Percentiles rank a stretch among this genome's conserved stretches.
Conservation (phyloP, 1,284 basidiomycete genomes). For the Rhodofomes roseus region DNA sequence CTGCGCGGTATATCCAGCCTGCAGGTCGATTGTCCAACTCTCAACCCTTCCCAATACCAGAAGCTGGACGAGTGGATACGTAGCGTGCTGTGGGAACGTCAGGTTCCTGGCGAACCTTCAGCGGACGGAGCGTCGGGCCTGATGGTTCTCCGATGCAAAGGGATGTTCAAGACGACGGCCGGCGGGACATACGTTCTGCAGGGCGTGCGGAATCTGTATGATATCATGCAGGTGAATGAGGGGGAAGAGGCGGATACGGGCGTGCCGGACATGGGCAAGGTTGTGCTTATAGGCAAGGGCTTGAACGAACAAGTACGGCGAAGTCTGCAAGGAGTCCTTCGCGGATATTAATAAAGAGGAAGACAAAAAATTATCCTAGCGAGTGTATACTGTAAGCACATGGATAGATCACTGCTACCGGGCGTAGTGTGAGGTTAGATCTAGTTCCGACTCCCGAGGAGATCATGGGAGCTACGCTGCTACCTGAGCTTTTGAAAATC, state of each 20-base stretch:
- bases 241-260: slow-evolving; percentile 37
- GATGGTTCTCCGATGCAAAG: slow-evolving; percentile 81
- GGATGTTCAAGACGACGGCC: slow-evolving; percentile 53
- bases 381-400: too few relatives aligned
- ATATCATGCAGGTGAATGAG: slow-evolving; percentile 52
- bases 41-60: slow-evolving; percentile 43
- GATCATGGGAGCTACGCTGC: too few relatives aligned
- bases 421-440: too few relatives aligned
- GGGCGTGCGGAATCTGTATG: slow-evolving; percentile 85
- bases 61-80: slow-evolving; percentile 77
- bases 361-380: neutral
- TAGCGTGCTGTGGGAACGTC: slow-evolving; percentile 73
- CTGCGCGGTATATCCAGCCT: slow-evolving; percentile 71
- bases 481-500: too few relatives aligned
- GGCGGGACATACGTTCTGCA: slow-evolving; percentile 74
- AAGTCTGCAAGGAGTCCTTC: slow-evolving; percentile 35
- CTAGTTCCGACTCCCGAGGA: too few relatives aligned
- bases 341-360: slow-evolving; percentile 18
- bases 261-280: slow-evolving; percentile 62
- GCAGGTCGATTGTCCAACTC: slow-evolving; percentile 59
- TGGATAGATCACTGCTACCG: too few relatives aligned
- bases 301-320: slow-evolving; percentile 49
- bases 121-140: slow-evolving; percentile 27
- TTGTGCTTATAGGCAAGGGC: slow-evolving; percentile 87
- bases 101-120: slow-evolving; percentile 30